These are phyloP conservation scores for Parafenestella ontariensis DNA, from an alignment of 2,329 filamentous ascomycete species.

Conservation along the genomic window DNA sequence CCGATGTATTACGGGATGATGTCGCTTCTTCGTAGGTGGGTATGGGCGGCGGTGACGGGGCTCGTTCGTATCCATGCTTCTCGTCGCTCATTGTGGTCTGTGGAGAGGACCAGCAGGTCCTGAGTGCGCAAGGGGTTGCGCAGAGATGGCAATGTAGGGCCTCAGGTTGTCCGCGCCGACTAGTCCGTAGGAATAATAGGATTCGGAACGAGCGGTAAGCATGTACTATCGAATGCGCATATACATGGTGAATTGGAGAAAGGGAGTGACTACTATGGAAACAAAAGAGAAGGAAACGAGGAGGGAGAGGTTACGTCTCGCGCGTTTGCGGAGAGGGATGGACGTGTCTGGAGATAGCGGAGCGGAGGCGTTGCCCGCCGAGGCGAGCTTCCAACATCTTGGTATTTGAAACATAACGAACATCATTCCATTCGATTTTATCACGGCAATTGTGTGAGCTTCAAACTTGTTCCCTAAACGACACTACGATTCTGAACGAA, in stretches of 20 bases:
- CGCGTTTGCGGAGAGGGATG: conserved; percentile 8
- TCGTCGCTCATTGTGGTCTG: conserved; percentile 46
- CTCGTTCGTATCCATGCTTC: conserved; percentile 48
- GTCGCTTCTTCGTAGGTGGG: conserved; percentile 84
- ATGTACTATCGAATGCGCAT: conserved; percentile 32
- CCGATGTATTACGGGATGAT: conserved; percentile 60
- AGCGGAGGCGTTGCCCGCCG: conserved; percentile 18
- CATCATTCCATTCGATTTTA: conserved; percentile 1
- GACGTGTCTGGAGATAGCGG: conserved; percentile 25
- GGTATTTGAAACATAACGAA: conserved; percentile 22
- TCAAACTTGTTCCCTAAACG: neutral
- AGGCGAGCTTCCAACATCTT: conserved; percentile 17
- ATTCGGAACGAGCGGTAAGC: conserved; percentile 2
- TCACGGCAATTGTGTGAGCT: conserved; percentile 16
- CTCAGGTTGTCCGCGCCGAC: conserved; percentile 13
- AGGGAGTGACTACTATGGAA: conserved; percentile 21
- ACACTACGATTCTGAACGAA: conserved; percentile 20
- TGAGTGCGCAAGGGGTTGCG: conserved; percentile 9
- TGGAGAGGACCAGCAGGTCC: conserved; percentile 16
- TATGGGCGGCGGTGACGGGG: conserved; percentile 69
- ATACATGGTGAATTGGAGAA: conserved; percentile 31
- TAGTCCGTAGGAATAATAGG: conserved; percentile 7
- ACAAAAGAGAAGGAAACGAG: conserved; percentile 11
- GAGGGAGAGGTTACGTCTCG: conserved; percentile 6
- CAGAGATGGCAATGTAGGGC: conserved; percentile 4